These are phyloP conservation scores for Aspergillus funiculosus DNA, from an alignment of 495 filamentous ascomycete genomes.

Conservation along the genomic window DNA sequence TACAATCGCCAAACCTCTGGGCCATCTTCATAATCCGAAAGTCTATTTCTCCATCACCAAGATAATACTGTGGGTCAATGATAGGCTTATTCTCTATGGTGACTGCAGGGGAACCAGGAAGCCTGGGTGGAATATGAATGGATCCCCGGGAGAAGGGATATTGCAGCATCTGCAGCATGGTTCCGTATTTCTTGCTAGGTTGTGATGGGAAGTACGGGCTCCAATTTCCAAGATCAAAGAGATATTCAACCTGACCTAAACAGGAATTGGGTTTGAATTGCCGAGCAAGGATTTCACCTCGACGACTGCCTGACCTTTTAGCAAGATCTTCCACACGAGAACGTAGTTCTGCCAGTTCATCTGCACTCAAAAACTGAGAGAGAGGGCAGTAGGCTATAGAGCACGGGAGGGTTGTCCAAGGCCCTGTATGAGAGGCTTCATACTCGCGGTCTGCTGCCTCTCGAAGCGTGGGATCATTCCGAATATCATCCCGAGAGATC, in stretches of 20 bases:
- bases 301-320: background rate
- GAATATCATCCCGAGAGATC: constrained; percentile 37
- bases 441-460: constrained; percentile 33
- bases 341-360: constrained; percentile 14
- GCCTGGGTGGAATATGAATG: constrained; percentile 35
- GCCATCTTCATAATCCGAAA: constrained; percentile 35
- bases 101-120: constrained; percentile 5
- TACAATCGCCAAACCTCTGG: constrained; percentile 39
- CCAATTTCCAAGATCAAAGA: constrained; percentile 49
- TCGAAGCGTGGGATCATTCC: constrained; percentile 24
- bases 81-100: constrained; percentile 26
- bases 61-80: constrained; percentile 45
- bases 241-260: constrained; percentile 47
- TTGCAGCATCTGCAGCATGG: constrained; percentile 49
- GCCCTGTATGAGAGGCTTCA: constrained; percentile 25
- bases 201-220: constrained; percentile 33
- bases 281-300: constrained; percentile 16
- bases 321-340: constrained; percentile 1
- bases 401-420: constrained; percentile 33
- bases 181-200: constrained; percentile 45
- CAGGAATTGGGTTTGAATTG: constrained; percentile 26
- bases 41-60: constrained; percentile 34
- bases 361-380: constrained; percentile 25
- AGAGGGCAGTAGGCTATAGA: constrained; percentile 45
- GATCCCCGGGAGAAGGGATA: constrained; percentile 47